phyloP scores from a whole-genome alignment of 164 flowering plant genomes.

The Vitis cinerea region DNA sequence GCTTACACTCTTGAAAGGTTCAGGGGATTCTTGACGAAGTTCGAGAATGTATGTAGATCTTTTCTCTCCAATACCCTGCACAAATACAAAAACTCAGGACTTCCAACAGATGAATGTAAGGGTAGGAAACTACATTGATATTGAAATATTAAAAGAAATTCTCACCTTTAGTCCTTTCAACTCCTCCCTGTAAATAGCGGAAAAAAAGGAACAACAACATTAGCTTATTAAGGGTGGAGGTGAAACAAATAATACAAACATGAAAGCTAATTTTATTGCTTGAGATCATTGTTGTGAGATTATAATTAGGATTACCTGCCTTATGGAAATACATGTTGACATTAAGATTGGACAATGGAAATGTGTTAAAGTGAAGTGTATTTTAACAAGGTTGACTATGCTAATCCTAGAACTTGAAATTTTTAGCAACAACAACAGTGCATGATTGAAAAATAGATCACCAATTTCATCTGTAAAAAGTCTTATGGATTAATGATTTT shows the following conservation, averaged over 20 bases:
- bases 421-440: too few species aligned
- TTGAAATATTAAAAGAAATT: background rate
- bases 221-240: background rate
- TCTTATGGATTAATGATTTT: too few species aligned
- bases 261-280: background rate
- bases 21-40: conserved; percentile 63
- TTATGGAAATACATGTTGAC: background rate
- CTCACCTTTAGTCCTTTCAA: conserved; percentile 57
- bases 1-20: conserved; percentile 66
- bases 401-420: too few species aligned
- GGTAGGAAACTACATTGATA: background rate
- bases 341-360: too few species aligned
- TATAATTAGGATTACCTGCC: background rate
- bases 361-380: too few species aligned
- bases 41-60: conserved; percentile 67
- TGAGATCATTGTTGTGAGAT: background rate
- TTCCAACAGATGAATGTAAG: background rate
- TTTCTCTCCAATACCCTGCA: conserved; percentile 81
- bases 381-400: too few species aligned
- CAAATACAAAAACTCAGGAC: background rate
- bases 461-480: too few species aligned
- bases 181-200: conserved; percentile 53
- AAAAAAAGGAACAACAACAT: conserved; percentile 1
- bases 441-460: too few species aligned
- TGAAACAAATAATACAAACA: background rate